Percentiles rank a stretch among this genome's conserved stretches.
phyloP scores from a whole-genome alignment of 2,329 filamentous ascomycete species.

The Fusarium sacchari region DNA sequence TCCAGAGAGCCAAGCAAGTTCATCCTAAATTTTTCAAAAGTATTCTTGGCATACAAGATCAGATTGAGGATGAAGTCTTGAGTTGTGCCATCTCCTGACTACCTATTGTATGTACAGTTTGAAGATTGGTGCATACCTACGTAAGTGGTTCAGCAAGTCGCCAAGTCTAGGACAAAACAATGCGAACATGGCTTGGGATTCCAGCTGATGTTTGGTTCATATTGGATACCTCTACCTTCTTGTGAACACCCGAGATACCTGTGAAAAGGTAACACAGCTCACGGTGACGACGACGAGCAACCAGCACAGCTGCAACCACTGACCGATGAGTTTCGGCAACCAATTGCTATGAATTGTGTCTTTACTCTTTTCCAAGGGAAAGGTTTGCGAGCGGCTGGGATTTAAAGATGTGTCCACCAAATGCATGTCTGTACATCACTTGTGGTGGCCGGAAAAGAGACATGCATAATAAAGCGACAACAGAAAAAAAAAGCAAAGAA shows the following conservation, averaged over 20 bases:
- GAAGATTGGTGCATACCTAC: background rate
- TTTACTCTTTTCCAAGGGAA: background rate
- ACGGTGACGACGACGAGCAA: constrained; percentile 16
- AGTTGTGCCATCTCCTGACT: background rate
- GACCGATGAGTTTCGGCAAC: background rate
- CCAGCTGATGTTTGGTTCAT: background rate
- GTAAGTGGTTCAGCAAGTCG: background rate
- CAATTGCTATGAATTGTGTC: background rate
- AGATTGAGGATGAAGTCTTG: background rate
- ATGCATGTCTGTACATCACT: background rate
- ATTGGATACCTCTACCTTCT: background rate
- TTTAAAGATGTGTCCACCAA: background rate
- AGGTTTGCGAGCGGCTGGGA: constrained; percentile 22
- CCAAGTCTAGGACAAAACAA: background rate
- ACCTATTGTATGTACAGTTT: background rate
- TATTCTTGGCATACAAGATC: background rate
- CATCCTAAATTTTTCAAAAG: background rate
- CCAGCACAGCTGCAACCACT: constrained; percentile 7
- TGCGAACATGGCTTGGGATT: background rate
- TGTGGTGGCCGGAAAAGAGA: background rate
- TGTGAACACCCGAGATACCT: background rate
- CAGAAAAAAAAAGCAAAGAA: constrained; percentile 19
- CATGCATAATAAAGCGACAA: background rate
- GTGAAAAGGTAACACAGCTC: background rate
- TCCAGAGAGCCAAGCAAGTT: background rate